phyloP scores from a whole-genome alignment of 208 protist species.

The Zelonia costaricensis region DNA sequence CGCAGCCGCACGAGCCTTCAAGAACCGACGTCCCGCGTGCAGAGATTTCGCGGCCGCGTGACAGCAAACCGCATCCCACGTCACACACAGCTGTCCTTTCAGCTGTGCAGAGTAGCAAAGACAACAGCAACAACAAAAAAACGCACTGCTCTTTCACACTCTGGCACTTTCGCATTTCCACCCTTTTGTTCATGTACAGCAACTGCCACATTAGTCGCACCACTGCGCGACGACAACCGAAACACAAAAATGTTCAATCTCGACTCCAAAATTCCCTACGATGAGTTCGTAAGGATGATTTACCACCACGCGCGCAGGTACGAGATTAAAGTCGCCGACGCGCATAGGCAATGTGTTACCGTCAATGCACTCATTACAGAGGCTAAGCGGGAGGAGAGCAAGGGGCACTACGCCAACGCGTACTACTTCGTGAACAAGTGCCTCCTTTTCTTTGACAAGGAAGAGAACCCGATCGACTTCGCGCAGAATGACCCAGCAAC shows the following conservation, averaged over 20 bases:
- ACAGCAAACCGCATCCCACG: no score
- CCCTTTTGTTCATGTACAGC: not conserved
- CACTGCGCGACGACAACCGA: not conserved
- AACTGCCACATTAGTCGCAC: no score
- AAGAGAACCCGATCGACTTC: constrained; percentile 25
- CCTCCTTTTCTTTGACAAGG: constrained; percentile 52
- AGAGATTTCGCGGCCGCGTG: no score
- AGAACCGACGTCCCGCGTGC: no score
- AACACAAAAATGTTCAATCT: constrained; percentile 40
- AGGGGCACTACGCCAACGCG: constrained; percentile 35
- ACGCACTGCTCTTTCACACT: no score
- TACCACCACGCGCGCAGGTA: constrained; percentile 47
- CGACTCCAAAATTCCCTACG: constrained; percentile 50
- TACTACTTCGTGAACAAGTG: constrained; percentile 56
- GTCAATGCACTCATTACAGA: constrained; percentile 22
- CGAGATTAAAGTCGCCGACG: constrained; percentile 14
- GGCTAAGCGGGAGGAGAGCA: constrained; percentile 15
- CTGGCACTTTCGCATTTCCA: not conserved
- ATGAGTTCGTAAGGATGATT: constrained; percentile 60
- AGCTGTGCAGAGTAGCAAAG: no score
- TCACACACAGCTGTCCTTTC: no score
- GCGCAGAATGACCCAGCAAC: constrained; percentile 5
- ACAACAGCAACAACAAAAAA: no score
- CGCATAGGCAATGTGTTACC: constrained; percentile 21
- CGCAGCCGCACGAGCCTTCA: no score